phyloP scores from a whole-genome alignment of 129 eudicot genomes.

The Tagetes patula region DNA sequence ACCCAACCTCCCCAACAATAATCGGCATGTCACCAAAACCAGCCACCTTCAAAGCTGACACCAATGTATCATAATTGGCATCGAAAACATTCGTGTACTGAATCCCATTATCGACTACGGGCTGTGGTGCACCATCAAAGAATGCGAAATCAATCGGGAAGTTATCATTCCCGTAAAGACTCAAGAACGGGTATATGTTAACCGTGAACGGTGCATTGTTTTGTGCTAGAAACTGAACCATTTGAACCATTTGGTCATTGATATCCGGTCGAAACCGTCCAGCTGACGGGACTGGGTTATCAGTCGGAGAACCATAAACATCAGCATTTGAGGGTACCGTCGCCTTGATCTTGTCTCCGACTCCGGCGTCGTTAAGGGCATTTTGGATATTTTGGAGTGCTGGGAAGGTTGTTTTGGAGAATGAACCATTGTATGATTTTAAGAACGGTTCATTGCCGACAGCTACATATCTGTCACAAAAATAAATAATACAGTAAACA shows the following conservation, averaged over 20 bases:
- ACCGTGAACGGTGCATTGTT: slow-evolving; percentile 82
- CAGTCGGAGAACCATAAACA: slow-evolving; percentile 62
- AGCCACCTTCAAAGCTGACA: slow-evolving; percentile 58
- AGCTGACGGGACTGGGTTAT: slow-evolving; percentile 69
- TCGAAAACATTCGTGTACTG: slow-evolving; percentile 78
- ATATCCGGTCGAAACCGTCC: slow-evolving; percentile 77
- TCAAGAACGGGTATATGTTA: slow-evolving; percentile 82
- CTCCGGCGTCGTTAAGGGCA: slow-evolving; percentile 31
- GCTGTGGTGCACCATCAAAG: slow-evolving; percentile 67
- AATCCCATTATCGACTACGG: slow-evolving; percentile 58
- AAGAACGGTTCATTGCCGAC: slow-evolving; percentile 27
- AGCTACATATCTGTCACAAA: slow-evolving; percentile 75
- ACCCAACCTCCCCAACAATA: slow-evolving; percentile 88
- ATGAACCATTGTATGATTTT: slow-evolving; percentile 30
- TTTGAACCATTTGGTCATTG: slow-evolving; percentile 55
- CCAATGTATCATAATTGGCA: slow-evolving; percentile 89
- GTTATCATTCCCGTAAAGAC: slow-evolving; percentile 67
- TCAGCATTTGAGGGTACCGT: slow-evolving; percentile 40
- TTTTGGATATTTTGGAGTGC: slow-evolving; percentile 28
- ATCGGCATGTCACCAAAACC: slow-evolving; percentile 66
- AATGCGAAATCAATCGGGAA: slow-evolving; percentile 87
- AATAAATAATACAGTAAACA: slow-evolving; percentile 7
- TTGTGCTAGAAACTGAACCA: slow-evolving; percentile 61
- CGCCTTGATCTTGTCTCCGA: slow-evolving; percentile 24
- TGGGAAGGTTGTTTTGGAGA: slow-evolving; percentile 25